Conservation (phyloP, 208 protist species). For the Wallacemonas sp. region DNA sequence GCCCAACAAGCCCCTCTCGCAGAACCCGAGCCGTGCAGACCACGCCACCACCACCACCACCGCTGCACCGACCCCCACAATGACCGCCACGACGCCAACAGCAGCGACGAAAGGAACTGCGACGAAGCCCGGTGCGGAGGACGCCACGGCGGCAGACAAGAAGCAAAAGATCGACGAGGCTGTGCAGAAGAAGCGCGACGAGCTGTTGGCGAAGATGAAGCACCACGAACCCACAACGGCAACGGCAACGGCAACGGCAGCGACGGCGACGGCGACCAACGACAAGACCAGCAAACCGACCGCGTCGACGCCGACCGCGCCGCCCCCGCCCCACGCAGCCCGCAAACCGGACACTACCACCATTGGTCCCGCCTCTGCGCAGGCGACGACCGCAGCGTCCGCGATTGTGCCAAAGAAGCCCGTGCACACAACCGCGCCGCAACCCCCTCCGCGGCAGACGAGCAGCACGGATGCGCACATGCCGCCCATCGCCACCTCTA, state of each 20-base stretch:
- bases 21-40: not conserved
- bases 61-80: not conserved
- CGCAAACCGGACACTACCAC: not conserved
- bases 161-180: slow-evolving; percentile 4
- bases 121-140: not conserved
- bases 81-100: not conserved
- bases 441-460: not conserved
- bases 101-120: not conserved
- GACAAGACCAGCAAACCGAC: not conserved
- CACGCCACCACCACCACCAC: not conserved
- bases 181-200: slow-evolving; percentile 7
- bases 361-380: not conserved
- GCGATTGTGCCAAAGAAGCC: no score
- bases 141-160: not conserved
- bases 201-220: slow-evolving; percentile 13
- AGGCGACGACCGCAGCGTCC: not conserved
- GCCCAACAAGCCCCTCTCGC: slow-evolving; percentile 3
- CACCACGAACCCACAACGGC: not conserved
- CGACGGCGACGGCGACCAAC: not conserved
- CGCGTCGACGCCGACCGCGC: not conserved
- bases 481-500: not conserved
- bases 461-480: not conserved
- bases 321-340: not conserved
- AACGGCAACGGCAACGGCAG: not conserved
- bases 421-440: not conserved